These are phyloP conservation scores for Geranomyces michiganensis DNA, from an alignment of 192 early-diverging fungal species.

Conservation along the genomic window DNA sequence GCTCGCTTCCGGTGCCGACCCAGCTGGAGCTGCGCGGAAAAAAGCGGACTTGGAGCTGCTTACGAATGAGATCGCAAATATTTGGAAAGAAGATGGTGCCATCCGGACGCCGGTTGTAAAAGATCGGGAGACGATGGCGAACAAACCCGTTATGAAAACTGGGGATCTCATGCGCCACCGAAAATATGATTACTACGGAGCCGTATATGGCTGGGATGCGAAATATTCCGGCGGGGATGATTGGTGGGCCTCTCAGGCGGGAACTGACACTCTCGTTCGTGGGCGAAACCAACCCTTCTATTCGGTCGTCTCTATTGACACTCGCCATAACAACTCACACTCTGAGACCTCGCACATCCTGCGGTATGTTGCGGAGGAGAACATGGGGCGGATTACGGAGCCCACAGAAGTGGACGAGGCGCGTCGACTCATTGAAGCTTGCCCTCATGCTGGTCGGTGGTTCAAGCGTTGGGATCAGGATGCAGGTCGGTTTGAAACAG, in stretches of 20 bases:
- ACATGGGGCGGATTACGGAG: neutral
- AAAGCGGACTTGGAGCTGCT: neutral
- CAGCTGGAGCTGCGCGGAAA: neutral
- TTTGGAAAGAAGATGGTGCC: constrained; percentile 7
- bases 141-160: neutral
- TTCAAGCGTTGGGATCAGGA: constrained; percentile 23
- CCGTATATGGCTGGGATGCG: constrained; percentile 24
- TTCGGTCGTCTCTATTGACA: constrained; percentile 2
- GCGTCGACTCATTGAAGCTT: neutral
- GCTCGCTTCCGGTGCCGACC: neutral
- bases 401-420: neutral
- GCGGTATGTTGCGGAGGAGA: constrained; percentile 29
- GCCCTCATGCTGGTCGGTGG: constrained; percentile 8
- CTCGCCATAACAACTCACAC: too few species aligned
- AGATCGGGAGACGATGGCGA: neutral
- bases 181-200: constrained; percentile 14
- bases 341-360: neutral
- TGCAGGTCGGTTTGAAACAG: neutral
- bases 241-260: neutral
- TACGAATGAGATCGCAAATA: constrained; percentile 11
- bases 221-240: constrained; percentile 9
- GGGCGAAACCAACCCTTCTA: constrained; percentile 27
- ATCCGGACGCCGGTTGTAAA: neutral
- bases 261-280: neutral
- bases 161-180: constrained; percentile 10